Base-by-base conservation (phyloP, 257 asterid species). In the Plantago elongata region DNA sequence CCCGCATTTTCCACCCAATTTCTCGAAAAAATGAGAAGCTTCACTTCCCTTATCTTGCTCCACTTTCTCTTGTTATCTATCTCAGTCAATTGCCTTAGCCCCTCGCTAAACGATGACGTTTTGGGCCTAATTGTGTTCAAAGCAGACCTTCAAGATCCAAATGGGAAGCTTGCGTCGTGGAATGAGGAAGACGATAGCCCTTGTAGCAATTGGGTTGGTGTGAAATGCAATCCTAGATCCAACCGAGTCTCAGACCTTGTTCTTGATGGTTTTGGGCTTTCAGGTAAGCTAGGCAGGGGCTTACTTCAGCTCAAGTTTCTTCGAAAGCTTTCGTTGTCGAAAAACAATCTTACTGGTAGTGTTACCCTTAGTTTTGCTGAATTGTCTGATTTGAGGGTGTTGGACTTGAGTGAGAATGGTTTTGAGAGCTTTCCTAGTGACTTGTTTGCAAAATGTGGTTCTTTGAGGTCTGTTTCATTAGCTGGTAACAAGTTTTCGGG, bases 111-210 rank as follows among this genome's bases (percentile, higher is more conserved):
- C 63, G 99, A 89, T 63, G 99, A 93, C 75, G 94, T 89, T 70
- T 72, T 93, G 71, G 99, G 99, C 16, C 67, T 93, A 70, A 85
- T 89, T 64, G 96, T 87, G 60, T 93, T 93, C 81, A 93, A 83
- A 71, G 88, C 95, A 18, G 97, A 89, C 68, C 64, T 87, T 67
- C 73, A 69, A 70, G 99, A 89, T 79, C 95, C 96, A 49, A 76
- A 75, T 12, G 84, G 87, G 27, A 89, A 85, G 67, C 63, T 93
- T 44, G 59, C 38, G 34, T 87, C 99, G 18, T 93, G 99, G 99
- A 87, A 80, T 59, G 99, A 89, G 74, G 97, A 93, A 48, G 97
- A 82, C 43, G 81, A 82, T 14, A 89, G 78, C 82, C 90, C 99
- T 11, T 92, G 97, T 63, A 80, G 66, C 56, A 77, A 69, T 51